A percentile compares a stretch with the other conserved stretches of the same genome.
These are phyloP conservation scores for Saturnispora ahearnii DNA, from an alignment of 805 yeast genomes.

Conservation along the genomic window DNA sequence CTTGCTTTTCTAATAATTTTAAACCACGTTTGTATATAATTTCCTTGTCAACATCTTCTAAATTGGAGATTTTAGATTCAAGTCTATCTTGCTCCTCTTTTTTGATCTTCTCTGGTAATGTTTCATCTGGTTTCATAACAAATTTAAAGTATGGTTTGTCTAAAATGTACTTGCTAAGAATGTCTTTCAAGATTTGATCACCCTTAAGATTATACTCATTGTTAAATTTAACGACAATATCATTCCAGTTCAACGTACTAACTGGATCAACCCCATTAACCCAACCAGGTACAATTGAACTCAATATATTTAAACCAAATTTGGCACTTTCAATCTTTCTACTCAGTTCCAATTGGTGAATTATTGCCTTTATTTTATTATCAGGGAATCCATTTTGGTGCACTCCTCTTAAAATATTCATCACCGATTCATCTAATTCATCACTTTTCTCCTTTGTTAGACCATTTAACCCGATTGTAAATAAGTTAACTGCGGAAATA, in stretches of 20 bases:
- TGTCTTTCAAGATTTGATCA: conserved; percentile 50
- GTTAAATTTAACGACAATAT: conserved; percentile 49
- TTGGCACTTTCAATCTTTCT: conserved; percentile 84
- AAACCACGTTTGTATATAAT: conserved; percentile 53
- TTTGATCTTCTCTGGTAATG: conserved; percentile 41
- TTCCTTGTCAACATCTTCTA: conserved; percentile 49
- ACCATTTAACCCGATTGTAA: conserved; percentile 83
- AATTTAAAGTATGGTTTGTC: conserved; percentile 56
- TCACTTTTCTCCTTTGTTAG: conserved; percentile 38
- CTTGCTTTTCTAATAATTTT: conserved; percentile 53
- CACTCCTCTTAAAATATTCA: conserved; percentile 37
- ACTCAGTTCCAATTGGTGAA: conserved; percentile 78
- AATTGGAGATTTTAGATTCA: conserved; percentile 29
- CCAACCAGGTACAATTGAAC: conserved; percentile 76
- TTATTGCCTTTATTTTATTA: conserved; percentile 67
- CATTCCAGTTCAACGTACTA: conserved; percentile 55
- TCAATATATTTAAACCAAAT: conserved; percentile 74
- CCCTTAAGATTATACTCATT: conserved; percentile 43
- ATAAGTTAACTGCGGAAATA: conserved; percentile 64
- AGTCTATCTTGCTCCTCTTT: conserved; percentile 52
- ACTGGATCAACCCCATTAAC: conserved; percentile 75
- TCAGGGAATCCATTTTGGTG: conserved; percentile 40
- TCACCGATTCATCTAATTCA: conserved; percentile 41
- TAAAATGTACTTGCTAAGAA: conserved; percentile 47
- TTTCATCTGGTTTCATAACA: conserved; percentile 62